phyloP scores from a whole-genome alignment of 768 basidiomycete genomes.

The Termitomyces sp. region DNA sequence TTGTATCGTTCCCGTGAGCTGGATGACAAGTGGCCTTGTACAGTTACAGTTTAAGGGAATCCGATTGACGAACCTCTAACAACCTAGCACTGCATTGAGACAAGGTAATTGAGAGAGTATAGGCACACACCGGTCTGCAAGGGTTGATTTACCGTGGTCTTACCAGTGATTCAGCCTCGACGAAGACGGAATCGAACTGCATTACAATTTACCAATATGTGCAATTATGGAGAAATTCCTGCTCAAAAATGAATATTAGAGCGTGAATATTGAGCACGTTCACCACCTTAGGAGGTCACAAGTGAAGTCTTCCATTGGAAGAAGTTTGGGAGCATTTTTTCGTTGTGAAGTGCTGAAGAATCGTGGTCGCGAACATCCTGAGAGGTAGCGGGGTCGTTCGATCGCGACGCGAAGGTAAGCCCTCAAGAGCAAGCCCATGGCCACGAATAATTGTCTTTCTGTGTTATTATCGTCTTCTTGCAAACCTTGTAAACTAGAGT shows the following conservation, averaged over 20 bases:
- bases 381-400: slow-evolving; percentile 3
- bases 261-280: no score
- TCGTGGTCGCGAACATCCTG: slow-evolving; percentile 11
- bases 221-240: slow-evolving; percentile 97
- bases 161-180: slow-evolving; percentile 1
- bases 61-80: slow-evolving; percentile 53
- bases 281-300: slow-evolving; percentile 63
- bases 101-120: neutral
- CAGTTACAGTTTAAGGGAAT: neutral
- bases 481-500: neutral
- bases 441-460: neutral
- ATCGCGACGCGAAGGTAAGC: slow-evolving; percentile 21
- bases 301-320: slow-evolving; percentile 58
- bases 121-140: slow-evolving; percentile 71
- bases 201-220: slow-evolving; percentile 65
- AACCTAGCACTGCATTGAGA: slow-evolving; percentile 36
- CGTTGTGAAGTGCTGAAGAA: slow-evolving; percentile 25
- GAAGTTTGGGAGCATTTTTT: slow-evolving; percentile 24
- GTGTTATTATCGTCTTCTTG: neutral
- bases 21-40: slow-evolving; percentile 17
- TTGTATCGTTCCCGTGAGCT: slow-evolving; percentile 87
- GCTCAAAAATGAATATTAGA: neutral
- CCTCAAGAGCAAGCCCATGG: slow-evolving; percentile 16
- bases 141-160: slow-evolving; percentile 94
- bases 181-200: neutral